Evolutionary conservation across 345 rosid species (phyloP).

Genomic region (Eucalyptus caleyi): DNA sequence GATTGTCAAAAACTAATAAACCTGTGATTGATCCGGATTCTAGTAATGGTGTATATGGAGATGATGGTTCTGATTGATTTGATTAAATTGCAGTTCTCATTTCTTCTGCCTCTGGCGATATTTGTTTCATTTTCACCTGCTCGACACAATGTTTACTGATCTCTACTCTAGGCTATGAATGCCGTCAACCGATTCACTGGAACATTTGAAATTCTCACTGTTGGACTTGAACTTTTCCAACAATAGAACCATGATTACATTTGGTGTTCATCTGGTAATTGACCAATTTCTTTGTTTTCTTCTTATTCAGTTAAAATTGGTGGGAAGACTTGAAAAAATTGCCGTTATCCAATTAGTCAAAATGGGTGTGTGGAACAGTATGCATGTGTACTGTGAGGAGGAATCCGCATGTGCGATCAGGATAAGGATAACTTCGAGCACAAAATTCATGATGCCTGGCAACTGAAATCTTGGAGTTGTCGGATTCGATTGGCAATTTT

Average conservation of each 20-base stretch:
- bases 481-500: not conserved
- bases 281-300: not conserved
- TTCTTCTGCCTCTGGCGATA: not conserved
- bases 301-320: not conserved
- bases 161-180: not conserved
- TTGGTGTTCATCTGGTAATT: no score
- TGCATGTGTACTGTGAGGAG: no score
- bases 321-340: not conserved
- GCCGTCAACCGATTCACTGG: not conserved
- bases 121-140: not conserved
- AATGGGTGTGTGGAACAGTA: no score
- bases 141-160: not conserved
- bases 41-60: slow-evolving; percentile 36
- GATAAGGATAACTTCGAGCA: not conserved
- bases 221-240: not conserved
- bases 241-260: no score
- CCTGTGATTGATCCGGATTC: slow-evolving; percentile 33
- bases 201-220: not conserved
- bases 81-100: not conserved
- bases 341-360: no score
- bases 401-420: no score
- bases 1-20: slow-evolving; percentile 51
- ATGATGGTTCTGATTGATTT: slow-evolving; percentile 29
- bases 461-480: not conserved
- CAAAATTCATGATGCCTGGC: not conserved